Percentiles rank a stretch among this genome's conserved stretches.
Conservation (phyloP, 768 basidiomycete species). For the Pholiota conissans region DNA sequence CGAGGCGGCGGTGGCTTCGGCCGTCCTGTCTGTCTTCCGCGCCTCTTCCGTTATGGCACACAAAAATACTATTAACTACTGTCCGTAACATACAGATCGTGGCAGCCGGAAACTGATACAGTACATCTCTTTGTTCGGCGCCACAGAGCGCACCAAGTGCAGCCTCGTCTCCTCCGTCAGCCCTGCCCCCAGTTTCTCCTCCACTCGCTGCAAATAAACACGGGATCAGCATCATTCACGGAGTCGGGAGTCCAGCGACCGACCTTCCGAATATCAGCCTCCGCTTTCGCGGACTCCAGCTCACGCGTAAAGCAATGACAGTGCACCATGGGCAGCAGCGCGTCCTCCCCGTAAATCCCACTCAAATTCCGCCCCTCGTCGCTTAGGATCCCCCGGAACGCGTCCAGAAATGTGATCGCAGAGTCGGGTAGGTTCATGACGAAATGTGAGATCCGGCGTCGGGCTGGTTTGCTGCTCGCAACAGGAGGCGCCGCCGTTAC, state of each 20-base stretch:
- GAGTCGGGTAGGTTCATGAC: conserved; percentile 98
- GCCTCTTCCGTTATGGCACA: background rate
- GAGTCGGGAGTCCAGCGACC: background rate
- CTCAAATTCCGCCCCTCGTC: conserved; percentile 34
- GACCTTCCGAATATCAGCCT: conserved; percentile 81
- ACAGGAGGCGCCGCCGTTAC: conserved; percentile 13
- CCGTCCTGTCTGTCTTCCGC: background rate
- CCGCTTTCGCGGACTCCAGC: conserved; percentile 63
- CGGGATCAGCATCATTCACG: conserved; percentile 17
- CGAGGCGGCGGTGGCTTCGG: background rate
- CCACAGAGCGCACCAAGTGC: conserved; percentile 87
- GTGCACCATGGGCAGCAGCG: conserved; percentile 95
- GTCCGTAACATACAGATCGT: conserved; percentile 34
- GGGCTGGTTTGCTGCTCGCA: conserved; percentile 30
- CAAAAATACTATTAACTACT: background rate
- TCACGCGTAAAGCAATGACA: conserved; percentile 96
- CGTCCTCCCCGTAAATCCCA: conserved; percentile 52
- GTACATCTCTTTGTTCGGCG: conserved; percentile 98
- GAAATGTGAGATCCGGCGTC: conserved; percentile 74
- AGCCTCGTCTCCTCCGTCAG: conserved; percentile 52
- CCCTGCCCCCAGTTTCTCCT: conserved; percentile 56
- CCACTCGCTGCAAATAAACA: conserved; percentile 58
- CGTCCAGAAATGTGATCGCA: conserved; percentile 87
- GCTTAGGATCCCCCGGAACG: conserved; percentile 74
- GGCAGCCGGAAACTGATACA: conserved; percentile 80